phyloP scores from a whole-genome alignment of 768 basidiomycete genomes.

The Trametes gibbosa region DNA sequence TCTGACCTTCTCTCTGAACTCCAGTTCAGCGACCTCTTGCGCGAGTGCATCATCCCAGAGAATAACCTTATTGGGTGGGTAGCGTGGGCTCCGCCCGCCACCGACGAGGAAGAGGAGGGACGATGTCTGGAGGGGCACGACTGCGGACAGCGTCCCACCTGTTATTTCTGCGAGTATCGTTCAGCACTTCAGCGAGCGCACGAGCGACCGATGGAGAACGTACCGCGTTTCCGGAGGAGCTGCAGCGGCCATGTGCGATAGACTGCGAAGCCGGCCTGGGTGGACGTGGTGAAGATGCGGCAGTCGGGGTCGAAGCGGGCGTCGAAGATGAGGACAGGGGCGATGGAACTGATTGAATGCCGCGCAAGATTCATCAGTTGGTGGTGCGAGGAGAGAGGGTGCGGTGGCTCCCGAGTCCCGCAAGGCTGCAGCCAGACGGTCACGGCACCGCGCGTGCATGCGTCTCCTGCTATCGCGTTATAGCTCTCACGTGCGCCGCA shows the following conservation, averaged over 20 bases:
- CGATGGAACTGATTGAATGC: slow-evolving; percentile 76
- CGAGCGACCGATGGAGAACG: slow-evolving; percentile 11
- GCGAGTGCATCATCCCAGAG: slow-evolving; percentile 81
- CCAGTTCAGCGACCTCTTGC: slow-evolving; percentile 82
- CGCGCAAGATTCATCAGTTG: slow-evolving; percentile 80
- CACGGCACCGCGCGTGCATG: neutral
- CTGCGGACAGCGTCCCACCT: slow-evolving; percentile 75
- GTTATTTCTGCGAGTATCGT: slow-evolving; percentile 54
- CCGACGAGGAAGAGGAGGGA: slow-evolving; percentile 85
- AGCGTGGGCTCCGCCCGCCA: slow-evolving; percentile 83
- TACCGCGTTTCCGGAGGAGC: slow-evolving; percentile 81
- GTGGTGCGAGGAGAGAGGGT: slow-evolving; percentile 17
- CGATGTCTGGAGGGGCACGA: slow-evolving; percentile 75
- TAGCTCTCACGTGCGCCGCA: slow-evolving; percentile 12
- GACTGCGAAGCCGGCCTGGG: slow-evolving; percentile 79
- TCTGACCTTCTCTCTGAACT: slow-evolving; percentile 82
- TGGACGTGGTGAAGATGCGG: slow-evolving; percentile 76
- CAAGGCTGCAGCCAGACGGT: neutral
- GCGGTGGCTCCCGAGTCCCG: neutral
- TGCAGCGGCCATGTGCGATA: slow-evolving; percentile 75
- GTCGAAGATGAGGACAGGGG: slow-evolving; percentile 72
- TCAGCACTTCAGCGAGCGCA: slow-evolving; percentile 16
- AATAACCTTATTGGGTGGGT: slow-evolving; percentile 90
- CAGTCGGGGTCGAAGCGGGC: slow-evolving; percentile 79
- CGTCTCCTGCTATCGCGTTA: slow-evolving; percentile 13